Evolutionary conservation across 78 protist genomes (phyloP), one percentile per base, ranked within the genome.

Genomic region (Emiliania huxleyi): DNA sequence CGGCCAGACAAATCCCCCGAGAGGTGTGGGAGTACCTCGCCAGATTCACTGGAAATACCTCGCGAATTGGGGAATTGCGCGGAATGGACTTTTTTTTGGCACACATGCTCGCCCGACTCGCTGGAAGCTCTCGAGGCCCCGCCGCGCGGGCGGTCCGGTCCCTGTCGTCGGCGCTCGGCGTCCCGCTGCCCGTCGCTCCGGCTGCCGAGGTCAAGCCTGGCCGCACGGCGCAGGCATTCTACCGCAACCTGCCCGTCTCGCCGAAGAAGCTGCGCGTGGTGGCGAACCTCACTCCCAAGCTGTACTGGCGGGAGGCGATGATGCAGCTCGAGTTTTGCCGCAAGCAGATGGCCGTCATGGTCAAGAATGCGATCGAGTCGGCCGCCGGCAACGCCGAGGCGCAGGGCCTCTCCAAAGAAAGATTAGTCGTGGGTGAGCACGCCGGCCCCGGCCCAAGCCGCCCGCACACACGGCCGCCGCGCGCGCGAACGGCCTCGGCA

Each of bases 291-390:
- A 33, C 26, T 21, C 85, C 44, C 4, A 11, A 33, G 48, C 85
- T 77, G 35, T 77, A 77, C 85, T 35, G 44, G 85, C 85, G 85
- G 4, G 85, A 77, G 46, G 85, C 85, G 29, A 77, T 77, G 85
- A 21, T 21, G 46, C 85, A 77, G 85, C 44, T 77, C 35, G 85
- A 77, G 46, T 77, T 77, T 19, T 40, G 46, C 46, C 1, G 48
- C 15, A 77, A 77, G 85, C 2, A 6, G 18, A 77, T 40, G 19
- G 44, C 85, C 22, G 26, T 77, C 23, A 22, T 77, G 35, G 85
- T 77, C 35, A 77, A 77, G 46, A 77, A 77, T 23, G 18, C 33
- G 15, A 77, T 77, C 46, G 46, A 77, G 29, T 2, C 4, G 15
- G 85, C 85, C 1, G 85, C 40, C 48, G 5, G 3, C 3, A 77